phyloP scores from a whole-genome alignment of 345 rosid genomes.

The Bretschneidera sinensis region DNA sequence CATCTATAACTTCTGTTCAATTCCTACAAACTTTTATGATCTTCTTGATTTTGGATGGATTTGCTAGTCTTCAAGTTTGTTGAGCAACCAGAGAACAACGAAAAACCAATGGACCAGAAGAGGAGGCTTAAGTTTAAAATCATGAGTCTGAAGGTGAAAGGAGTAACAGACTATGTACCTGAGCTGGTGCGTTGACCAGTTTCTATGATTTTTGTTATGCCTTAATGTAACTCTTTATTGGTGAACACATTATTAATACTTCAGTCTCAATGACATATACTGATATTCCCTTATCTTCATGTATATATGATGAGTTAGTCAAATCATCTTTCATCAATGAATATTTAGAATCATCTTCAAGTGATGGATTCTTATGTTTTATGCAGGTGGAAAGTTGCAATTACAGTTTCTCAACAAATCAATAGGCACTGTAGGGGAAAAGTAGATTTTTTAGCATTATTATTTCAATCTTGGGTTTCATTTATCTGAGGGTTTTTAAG shows the following conservation, averaged over 20 bases:
- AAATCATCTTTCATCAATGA: too few relatives aligned
- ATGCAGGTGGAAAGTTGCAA: background rate
- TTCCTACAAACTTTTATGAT: background rate
- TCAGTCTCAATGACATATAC: background rate
- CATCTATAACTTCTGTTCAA: background rate
- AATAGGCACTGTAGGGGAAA: background rate
- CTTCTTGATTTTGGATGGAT: constrained; percentile 16
- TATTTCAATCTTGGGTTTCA: too few relatives aligned
- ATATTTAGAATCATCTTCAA: too few relatives aligned
- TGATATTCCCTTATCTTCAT: background rate
- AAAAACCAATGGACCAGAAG: constrained; percentile 87
- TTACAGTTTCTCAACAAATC: background rate
- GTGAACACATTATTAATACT: background rate
- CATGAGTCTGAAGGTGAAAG: constrained; percentile 91
- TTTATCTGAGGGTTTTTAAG: too few relatives aligned
- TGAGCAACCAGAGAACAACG: constrained; percentile 90
- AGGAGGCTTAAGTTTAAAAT: constrained; percentile 89
- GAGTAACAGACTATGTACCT: constrained; percentile 78
- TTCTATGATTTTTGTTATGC: background rate
- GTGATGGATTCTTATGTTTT: too few relatives aligned
- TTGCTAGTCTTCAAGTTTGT: constrained; percentile 87
- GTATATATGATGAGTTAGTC: too few relatives aligned
- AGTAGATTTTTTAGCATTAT: background rate
- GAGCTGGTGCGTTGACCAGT: constrained; percentile 69
- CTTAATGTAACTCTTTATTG: background rate